Evolutionary conservation across 1,284 basidiomycete genomes (phyloP).

Genomic region (Dichomitus squalens): DNA sequence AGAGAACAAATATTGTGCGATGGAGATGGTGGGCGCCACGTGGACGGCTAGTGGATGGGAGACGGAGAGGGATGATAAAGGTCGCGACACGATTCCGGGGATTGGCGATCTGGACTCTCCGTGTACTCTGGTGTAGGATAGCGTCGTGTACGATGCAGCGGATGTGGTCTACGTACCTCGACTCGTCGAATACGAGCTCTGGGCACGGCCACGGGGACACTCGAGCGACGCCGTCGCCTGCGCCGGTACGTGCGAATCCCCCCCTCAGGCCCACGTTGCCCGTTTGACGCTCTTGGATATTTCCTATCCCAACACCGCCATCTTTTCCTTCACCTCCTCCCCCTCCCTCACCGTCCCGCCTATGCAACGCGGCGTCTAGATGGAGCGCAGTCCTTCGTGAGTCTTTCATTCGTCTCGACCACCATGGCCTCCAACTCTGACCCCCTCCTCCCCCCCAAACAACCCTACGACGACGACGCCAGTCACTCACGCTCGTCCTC

Average conservation of each 20-base stretch:
- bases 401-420: conserved; percentile 9
- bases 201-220: conserved; percentile 11
- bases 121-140: conserved; percentile 9
- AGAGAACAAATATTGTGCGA: background rate
- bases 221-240: conserved; percentile 15
- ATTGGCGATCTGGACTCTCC: background rate
- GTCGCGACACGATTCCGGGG: background rate
- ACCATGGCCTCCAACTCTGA: conserved; percentile 11
- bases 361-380: conserved; percentile 27
- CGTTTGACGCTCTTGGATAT: conserved; percentile 17
- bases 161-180: conserved; percentile 54
- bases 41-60: background rate
- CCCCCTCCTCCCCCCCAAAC: background rate
- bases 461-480: conserved; percentile 10
- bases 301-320: conserved; percentile 9
- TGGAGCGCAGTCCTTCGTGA: conserved; percentile 31
- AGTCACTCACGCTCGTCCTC: conserved; percentile 40
- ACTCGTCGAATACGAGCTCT: conserved; percentile 24
- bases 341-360: conserved; percentile 12
- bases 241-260: conserved; percentile 29
- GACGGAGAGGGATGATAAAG: background rate
- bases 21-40: background rate
- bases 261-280: conserved; percentile 4
- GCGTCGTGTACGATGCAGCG: conserved; percentile 43
- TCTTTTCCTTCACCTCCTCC: conserved; percentile 3